phyloP scores from a whole-genome alignment of 176 grass and related monocot genomes.

The Poa pratensis region DNA sequence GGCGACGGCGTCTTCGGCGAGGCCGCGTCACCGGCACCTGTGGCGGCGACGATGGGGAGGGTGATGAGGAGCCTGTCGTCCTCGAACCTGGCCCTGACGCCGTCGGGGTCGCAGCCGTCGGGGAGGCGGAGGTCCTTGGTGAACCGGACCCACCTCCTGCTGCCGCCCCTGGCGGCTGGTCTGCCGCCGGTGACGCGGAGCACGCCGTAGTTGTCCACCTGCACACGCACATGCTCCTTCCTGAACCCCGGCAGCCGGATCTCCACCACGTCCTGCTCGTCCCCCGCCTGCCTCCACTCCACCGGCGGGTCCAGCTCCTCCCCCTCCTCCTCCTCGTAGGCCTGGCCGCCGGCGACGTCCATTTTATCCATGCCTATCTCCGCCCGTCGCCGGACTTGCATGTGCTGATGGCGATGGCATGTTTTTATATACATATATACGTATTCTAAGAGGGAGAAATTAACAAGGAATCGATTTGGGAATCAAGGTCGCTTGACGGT shows the following conservation, averaged over 20 bases:
- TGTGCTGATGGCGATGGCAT: conserved; percentile 3
- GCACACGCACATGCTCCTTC: conserved; percentile 60
- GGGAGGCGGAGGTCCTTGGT: conserved; percentile 52
- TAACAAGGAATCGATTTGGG: not conserved
- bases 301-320: conserved; percentile 39
- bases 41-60: conserved; percentile 36
- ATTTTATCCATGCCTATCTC: conserved; percentile 2
- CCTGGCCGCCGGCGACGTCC: conserved; percentile 15
- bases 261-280: conserved; percentile 41
- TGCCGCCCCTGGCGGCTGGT: not conserved
- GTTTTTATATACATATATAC: not conserved
- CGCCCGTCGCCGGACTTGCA: not conserved
- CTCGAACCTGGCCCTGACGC: conserved; percentile 57
- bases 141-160: conserved; percentile 37
- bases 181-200: conserved; percentile 53
- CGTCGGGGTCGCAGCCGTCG: conserved; percentile 41
- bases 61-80: conserved; percentile 43
- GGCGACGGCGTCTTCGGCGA: not conserved
- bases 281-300: conserved; percentile 32
- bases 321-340: not conserved
- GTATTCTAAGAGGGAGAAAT: not conserved
- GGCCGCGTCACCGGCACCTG: too few relatives aligned
- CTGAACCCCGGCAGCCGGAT: conserved; percentile 55
- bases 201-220: conserved; percentile 47
- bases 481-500: conserved; percentile 32